phyloP scores from a whole-genome alignment of 2,329 filamentous ascomycete species.

The Aspergillus sp. region DNA sequence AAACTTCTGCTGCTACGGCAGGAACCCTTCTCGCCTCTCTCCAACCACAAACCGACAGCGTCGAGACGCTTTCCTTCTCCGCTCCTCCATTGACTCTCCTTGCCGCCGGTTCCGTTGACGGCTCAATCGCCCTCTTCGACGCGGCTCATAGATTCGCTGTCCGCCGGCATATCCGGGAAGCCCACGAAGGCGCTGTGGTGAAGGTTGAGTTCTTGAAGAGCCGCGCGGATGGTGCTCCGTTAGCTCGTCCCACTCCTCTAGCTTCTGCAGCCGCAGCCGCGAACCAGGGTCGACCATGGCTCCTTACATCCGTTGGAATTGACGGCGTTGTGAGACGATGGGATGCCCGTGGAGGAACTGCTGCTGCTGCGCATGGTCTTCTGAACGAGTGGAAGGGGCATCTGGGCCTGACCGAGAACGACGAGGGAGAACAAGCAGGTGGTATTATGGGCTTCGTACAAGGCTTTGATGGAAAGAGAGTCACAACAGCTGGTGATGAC shows the following conservation, averaged over 20 bases:
- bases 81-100: slow-evolving; percentile 64
- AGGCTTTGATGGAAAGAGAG: slow-evolving; percentile 69
- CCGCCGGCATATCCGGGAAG: slow-evolving; percentile 78
- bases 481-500: slow-evolving; percentile 93
- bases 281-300: slow-evolving; percentile 58
- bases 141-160: slow-evolving; percentile 83
- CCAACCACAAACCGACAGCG: slow-evolving; percentile 75
- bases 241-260: slow-evolving; percentile 30
- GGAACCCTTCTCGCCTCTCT: slow-evolving; percentile 81
- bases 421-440: slow-evolving; percentile 76
- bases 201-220: slow-evolving; percentile 82
- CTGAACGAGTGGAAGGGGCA: slow-evolving; percentile 91
- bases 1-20: slow-evolving; percentile 51
- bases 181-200: slow-evolving; percentile 87
- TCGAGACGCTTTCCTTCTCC: slow-evolving; percentile 75
- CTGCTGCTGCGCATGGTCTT: slow-evolving; percentile 69
- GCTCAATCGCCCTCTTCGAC: slow-evolving; percentile 82
- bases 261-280: slow-evolving; percentile 32
- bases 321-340: slow-evolving; percentile 89
- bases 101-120: slow-evolving; percentile 67
- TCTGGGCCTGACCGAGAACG: slow-evolving; percentile 44
- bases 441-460: slow-evolving; percentile 92
- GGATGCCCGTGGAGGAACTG: slow-evolving; percentile 75
- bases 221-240: slow-evolving; percentile 39
- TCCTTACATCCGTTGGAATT: slow-evolving; percentile 87